Conservation (phyloP, 2,329 filamentous ascomycete species). For the Hortaea sp. region DNA sequence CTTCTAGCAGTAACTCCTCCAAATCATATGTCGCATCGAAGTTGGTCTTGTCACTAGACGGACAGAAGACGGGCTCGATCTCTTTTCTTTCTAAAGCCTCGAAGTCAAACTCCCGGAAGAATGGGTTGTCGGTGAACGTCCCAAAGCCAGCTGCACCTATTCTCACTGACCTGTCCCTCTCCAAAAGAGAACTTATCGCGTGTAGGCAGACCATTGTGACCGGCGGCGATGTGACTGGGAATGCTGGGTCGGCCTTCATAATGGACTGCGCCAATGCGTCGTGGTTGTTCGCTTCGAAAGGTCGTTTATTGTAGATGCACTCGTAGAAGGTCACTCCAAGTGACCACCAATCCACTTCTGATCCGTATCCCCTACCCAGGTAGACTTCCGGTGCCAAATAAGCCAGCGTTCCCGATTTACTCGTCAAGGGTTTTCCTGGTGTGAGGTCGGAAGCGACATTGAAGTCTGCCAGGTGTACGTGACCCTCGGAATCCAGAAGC, state of each 20-base stretch:
- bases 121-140: constrained; percentile 76
- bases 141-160: constrained; percentile 77
- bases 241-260: constrained; percentile 70
- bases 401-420: constrained; percentile 91
- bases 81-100: constrained; percentile 73
- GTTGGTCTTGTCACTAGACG: constrained; percentile 95
- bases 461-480: constrained; percentile 96
- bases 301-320: constrained; percentile 98
- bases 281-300: constrained; percentile 85
- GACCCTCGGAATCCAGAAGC: constrained; percentile 74
- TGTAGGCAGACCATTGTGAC: constrained; percentile 83
- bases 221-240: constrained; percentile 83
- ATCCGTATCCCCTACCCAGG: constrained; percentile 75
- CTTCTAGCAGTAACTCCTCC: constrained; percentile 85
- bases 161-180: constrained; percentile 67
- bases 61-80: constrained; percentile 82
- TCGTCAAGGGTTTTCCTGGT: constrained; percentile 71
- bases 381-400: constrained; percentile 97
- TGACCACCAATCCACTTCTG: constrained; percentile 97
- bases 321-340: constrained; percentile 97
- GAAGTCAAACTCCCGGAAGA: constrained; percentile 83
- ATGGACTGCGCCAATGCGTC: constrained; percentile 71
- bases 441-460: constrained; percentile 94
- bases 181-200: constrained; percentile 73
- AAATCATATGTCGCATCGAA: constrained; percentile 98